Conservation (phyloP, 371 early-diverging fungal species). For the Phascolomyces articulosus region DNA sequence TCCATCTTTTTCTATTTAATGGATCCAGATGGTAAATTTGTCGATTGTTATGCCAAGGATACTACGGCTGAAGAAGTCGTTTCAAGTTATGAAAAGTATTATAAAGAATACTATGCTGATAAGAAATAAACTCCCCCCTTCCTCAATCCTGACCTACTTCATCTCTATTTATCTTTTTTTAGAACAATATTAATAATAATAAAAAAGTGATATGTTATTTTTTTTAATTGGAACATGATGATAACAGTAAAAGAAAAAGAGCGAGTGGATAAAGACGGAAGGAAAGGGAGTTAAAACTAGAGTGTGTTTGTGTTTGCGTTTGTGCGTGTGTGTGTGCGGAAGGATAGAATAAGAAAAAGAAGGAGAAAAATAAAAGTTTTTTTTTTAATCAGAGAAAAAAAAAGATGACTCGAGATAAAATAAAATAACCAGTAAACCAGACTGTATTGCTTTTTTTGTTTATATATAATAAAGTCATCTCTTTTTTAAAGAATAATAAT, state of each 20-base stretch:
- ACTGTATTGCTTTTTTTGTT: too few relatives aligned
- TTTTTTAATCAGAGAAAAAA: too few relatives aligned
- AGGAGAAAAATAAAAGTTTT: not conserved
- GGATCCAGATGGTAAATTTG: slow-evolving; percentile 90
- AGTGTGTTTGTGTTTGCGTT: too few relatives aligned
- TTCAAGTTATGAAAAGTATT: slow-evolving; percentile 61
- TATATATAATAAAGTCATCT: too few relatives aligned
- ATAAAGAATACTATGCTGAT: slow-evolving; percentile 43
- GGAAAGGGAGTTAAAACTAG: not conserved
- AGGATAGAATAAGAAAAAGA: not conserved
- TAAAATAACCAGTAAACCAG: too few relatives aligned
- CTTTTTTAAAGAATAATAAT: too few relatives aligned
- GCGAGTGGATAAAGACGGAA: not conserved
- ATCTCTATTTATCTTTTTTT: too few relatives aligned
- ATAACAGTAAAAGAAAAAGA: slow-evolving; percentile 6
- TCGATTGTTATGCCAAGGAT: slow-evolving; percentile 89
- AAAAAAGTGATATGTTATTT: not conserved
- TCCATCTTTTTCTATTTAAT: slow-evolving; percentile 97
- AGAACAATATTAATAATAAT: not conserved
- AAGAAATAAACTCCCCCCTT: slow-evolving; percentile 14
- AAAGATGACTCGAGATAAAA: too few relatives aligned
- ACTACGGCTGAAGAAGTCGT: slow-evolving; percentile 64
- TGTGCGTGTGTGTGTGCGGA: too few relatives aligned
- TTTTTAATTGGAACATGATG: not conserved
- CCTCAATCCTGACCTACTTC: not conserved